Conservation (phyloP, 768 basidiomycete genomes). For the Naganishia antarctica region DNA sequence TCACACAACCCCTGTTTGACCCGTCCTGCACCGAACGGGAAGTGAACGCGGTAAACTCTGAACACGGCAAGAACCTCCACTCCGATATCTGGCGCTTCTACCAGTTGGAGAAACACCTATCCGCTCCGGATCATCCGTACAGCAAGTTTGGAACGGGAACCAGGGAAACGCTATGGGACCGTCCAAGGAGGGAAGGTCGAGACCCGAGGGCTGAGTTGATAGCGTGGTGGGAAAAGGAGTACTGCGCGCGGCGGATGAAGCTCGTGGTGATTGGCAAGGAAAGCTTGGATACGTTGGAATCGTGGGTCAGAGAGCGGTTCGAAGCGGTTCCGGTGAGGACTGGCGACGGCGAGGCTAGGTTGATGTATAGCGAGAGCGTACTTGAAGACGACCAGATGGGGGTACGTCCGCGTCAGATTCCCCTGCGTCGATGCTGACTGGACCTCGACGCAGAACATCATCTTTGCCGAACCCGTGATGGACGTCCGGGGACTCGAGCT, state of each 20-base stretch:
- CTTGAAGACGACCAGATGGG: slow-evolving; percentile 38
- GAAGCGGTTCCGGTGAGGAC: slow-evolving; percentile 42
- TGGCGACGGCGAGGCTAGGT: slow-evolving; percentile 35
- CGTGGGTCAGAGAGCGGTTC: slow-evolving; percentile 44
- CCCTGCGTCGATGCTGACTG: background rate
- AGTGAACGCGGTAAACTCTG: slow-evolving; percentile 74
- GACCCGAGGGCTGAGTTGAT: slow-evolving; percentile 52
- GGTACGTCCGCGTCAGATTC: slow-evolving; percentile 31
- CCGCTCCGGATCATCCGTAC: slow-evolving; percentile 73
- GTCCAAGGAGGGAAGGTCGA: slow-evolving; percentile 46
- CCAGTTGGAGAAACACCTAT: slow-evolving; percentile 84
- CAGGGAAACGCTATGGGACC: slow-evolving; percentile 50
- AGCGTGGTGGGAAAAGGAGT: slow-evolving; percentile 51
- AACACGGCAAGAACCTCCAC: slow-evolving; percentile 84
- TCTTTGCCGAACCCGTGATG: slow-evolving; percentile 77
- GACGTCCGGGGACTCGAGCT: slow-evolving; percentile 77
- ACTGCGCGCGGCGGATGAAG: slow-evolving; percentile 55
- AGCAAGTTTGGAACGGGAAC: slow-evolving; percentile 88
- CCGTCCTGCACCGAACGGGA: slow-evolving; percentile 55
- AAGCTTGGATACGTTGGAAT: slow-evolving; percentile 41
- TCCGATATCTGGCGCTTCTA: slow-evolving; percentile 72
- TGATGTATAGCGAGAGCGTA: slow-evolving; percentile 39
- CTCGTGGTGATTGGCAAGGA: slow-evolving; percentile 55
- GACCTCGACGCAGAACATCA: slow-evolving; percentile 41
- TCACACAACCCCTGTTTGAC: slow-evolving; percentile 82